Percentiles rank a stretch among this genome's conserved stretches.
Evolutionary conservation across 805 yeast genomes (phyloP).

Genomic region (Pichia cabralensis): DNA sequence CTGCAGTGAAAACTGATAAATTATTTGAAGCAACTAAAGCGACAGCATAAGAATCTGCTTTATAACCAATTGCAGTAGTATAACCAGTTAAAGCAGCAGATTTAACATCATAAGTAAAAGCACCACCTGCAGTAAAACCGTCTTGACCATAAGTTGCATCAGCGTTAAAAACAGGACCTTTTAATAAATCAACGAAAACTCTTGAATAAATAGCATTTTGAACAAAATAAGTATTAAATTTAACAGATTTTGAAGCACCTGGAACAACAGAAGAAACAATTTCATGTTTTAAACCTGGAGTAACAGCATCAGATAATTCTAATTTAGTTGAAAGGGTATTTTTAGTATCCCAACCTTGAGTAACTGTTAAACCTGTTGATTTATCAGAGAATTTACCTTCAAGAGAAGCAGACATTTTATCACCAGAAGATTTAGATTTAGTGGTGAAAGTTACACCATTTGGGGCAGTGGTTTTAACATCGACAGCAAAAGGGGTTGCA

Average conservation of each 20-base stretch:
- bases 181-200: slow-evolving; percentile 88
- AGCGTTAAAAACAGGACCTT: slow-evolving; percentile 94
- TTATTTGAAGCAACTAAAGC: slow-evolving; percentile 79
- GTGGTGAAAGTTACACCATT: slow-evolving; percentile 93
- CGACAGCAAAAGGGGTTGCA: slow-evolving; percentile 75
- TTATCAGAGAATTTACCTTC: slow-evolving; percentile 93
- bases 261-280: slow-evolving; percentile 83
- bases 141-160: slow-evolving; percentile 92
- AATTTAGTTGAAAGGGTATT: slow-evolving; percentile 87
- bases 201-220: slow-evolving; percentile 92
- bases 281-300: slow-evolving; percentile 93
- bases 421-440: slow-evolving; percentile 73
- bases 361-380: slow-evolving; percentile 81
- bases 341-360: slow-evolving; percentile 97
- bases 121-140: slow-evolving; percentile 95
- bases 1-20: slow-evolving; percentile 84
- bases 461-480: slow-evolving; percentile 87
- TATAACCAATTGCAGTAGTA: slow-evolving; percentile 90
- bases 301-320: slow-evolving; percentile 82
- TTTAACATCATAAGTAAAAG: slow-evolving; percentile 91
- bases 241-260: slow-evolving; percentile 75
- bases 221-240: slow-evolving; percentile 80
- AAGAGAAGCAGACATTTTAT: slow-evolving; percentile 74
- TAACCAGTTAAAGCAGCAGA: slow-evolving; percentile 89
- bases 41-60: slow-evolving; percentile 77